These are phyloP conservation scores for Aspergillus quadricinctus DNA, from an alignment of 2,329 filamentous ascomycete genomes.

Conservation along the genomic window DNA sequence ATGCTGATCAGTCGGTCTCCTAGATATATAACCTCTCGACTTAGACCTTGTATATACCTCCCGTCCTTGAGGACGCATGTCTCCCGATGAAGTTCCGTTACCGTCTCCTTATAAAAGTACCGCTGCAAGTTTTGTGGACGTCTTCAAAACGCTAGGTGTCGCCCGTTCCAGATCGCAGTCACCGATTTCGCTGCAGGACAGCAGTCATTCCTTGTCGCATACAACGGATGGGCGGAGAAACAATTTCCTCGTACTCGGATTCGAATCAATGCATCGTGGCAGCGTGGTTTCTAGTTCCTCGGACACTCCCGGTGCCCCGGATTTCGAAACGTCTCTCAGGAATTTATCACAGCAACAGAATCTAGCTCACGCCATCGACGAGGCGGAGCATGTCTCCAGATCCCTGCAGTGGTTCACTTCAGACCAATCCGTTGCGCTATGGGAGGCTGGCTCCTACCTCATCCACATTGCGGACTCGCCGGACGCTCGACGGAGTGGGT, in stretches of 20 bases:
- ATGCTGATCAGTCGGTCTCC: slow-evolving; percentile 8
- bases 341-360: slow-evolving; percentile 32
- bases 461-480: slow-evolving; percentile 31
- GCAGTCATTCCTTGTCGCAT: slow-evolving; percentile 26
- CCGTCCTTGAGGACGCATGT: slow-evolving; percentile 33
- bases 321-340: slow-evolving; percentile 35
- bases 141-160: slow-evolving; percentile 40
- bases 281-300: slow-evolving; percentile 37
- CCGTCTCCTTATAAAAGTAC: slow-evolving; percentile 32
- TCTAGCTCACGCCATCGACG: slow-evolving; percentile 33
- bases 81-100: slow-evolving; percentile 40
- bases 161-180: slow-evolving; percentile 37
- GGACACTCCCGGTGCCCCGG: slow-evolving; percentile 34
- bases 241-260: slow-evolving; percentile 30
- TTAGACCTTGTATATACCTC: slow-evolving; percentile 11
- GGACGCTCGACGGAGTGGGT: slow-evolving; percentile 35
- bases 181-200: slow-evolving; percentile 30
- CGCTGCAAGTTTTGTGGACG: slow-evolving; percentile 39
- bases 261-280: slow-evolving; percentile 41
- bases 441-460: slow-evolving; percentile 37
- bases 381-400: slow-evolving; percentile 33
- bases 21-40: slow-evolving; percentile 17
- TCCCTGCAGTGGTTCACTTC: slow-evolving; percentile 33
- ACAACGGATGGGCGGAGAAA: slow-evolving; percentile 31
- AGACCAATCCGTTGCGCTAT: slow-evolving; percentile 38